Conservation (phyloP, 2,329 filamentous ascomycete genomes). For the Leptodontidium sp. region DNA sequence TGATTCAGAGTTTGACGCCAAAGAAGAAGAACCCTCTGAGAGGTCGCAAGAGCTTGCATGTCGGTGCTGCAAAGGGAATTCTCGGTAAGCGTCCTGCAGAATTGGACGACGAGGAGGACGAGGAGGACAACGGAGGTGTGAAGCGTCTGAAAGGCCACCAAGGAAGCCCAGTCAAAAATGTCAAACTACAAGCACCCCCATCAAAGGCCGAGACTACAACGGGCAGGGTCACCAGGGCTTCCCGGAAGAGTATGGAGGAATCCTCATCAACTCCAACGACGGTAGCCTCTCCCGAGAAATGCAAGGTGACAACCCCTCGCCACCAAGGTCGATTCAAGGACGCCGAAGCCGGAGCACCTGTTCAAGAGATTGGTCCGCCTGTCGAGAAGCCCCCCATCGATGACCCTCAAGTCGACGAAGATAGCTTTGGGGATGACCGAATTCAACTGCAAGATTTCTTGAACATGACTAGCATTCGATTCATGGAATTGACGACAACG, state of each 20-base stretch:
- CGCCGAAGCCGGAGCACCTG: slow-evolving; percentile 50
- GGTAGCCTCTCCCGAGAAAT: slow-evolving; percentile 58
- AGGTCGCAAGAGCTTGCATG: slow-evolving; percentile 78
- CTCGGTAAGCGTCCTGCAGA: slow-evolving; percentile 78
- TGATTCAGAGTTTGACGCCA: slow-evolving; percentile 81
- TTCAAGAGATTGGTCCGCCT: slow-evolving; percentile 53
- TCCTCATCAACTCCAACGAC: slow-evolving; percentile 53
- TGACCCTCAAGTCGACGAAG: slow-evolving; percentile 54
- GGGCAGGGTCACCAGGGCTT: slow-evolving; percentile 63
- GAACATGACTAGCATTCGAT: slow-evolving; percentile 94
- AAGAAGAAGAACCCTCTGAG: slow-evolving; percentile 74
- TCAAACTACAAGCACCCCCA: slow-evolving; percentile 73
- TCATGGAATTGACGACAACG: slow-evolving; percentile 98
- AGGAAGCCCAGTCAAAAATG: slow-evolving; percentile 79
- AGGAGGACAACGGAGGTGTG: slow-evolving; percentile 65
- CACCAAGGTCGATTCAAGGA: slow-evolving; percentile 63
- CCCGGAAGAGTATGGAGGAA: slow-evolving; percentile 56
- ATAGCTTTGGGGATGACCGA: slow-evolving; percentile 56
- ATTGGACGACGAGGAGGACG: slow-evolving; percentile 71
- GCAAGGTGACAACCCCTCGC: slow-evolving; percentile 62
- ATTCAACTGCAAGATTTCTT: slow-evolving; percentile 93
- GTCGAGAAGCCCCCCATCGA: slow-evolving; percentile 54
- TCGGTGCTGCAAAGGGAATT: slow-evolving; percentile 76
- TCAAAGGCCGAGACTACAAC: slow-evolving; percentile 71
- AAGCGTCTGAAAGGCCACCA: slow-evolving; percentile 78